Percentiles rank a stretch among this genome's conserved stretches.
Evolutionary conservation across 257 asterid species (phyloP).

Genomic region (Lycium ferocissimum): DNA sequence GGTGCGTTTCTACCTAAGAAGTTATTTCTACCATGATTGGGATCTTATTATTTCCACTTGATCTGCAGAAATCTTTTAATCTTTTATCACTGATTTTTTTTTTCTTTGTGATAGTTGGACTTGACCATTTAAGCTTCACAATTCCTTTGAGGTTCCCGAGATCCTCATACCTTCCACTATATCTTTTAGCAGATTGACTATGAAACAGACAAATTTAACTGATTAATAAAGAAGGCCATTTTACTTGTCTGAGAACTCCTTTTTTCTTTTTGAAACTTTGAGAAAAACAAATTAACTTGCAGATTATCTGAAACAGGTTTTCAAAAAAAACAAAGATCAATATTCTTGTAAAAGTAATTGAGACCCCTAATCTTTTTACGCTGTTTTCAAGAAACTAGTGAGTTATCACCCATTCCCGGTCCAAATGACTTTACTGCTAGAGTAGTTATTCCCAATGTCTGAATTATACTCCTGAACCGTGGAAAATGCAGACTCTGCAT

Average conservation of each 20-base stretch:
- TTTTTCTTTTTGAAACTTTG: not conserved
- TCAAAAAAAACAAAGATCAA: not conserved
- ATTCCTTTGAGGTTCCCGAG: not conserved
- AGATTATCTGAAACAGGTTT: not conserved
- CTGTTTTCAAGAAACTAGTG: not conserved
- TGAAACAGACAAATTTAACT: not conserved
- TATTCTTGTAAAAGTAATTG: not conserved
- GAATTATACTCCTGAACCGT: not conserved
- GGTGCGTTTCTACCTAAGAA: not conserved
- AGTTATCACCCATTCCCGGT: not conserved
- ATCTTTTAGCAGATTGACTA: not conserved
- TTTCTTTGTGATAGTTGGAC: conserved; percentile 10
- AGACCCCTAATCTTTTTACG: not conserved
- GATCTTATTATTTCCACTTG: conserved; percentile 13
- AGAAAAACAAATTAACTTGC: not conserved
- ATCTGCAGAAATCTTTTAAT: not conserved
- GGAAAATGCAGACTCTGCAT: conserved; percentile 13
- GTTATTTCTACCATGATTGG: conserved; percentile 11
- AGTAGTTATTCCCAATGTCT: not conserved
- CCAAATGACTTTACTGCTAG: not conserved
- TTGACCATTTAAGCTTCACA: not conserved
- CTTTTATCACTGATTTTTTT: not conserved
- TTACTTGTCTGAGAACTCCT: not conserved
- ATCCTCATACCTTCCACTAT: not conserved
- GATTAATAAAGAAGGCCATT: not conserved